Evolutionary conservation across 805 yeast genomes (phyloP).

Genomic region (Torulaspora quercuum): DNA sequence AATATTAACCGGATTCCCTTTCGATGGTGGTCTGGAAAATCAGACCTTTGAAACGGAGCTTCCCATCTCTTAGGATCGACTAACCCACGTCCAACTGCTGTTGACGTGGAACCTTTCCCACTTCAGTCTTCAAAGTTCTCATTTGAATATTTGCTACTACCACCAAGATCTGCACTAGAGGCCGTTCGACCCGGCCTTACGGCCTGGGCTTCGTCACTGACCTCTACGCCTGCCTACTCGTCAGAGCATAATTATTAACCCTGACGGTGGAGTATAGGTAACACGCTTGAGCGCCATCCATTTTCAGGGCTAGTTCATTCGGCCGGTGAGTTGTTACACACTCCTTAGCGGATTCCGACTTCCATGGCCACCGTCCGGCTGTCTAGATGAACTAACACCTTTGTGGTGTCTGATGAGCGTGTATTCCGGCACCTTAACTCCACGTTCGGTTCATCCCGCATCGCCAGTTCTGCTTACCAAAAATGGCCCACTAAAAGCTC

Average conservation of each 20-base stretch:
- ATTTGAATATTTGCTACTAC: conserved; percentile 42
- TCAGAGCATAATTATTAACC: conserved; percentile 37
- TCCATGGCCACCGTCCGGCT: conserved; percentile 53
- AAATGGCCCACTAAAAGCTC: conserved; percentile 46
- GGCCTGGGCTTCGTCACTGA: conserved; percentile 41
- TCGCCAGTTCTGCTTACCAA: conserved; percentile 48
- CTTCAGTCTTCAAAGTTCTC: conserved; percentile 44
- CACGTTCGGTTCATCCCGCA: conserved; percentile 44
- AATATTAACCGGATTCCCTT: conserved; percentile 45
- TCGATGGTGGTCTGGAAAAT: conserved; percentile 39
- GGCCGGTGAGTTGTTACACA: conserved; percentile 52
- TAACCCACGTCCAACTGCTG: conserved; percentile 43
- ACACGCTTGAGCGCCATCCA: conserved; percentile 42
- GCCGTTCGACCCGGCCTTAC: conserved; percentile 42
- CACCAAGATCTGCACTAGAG: conserved; percentile 44
- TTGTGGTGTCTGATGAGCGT: conserved; percentile 46
- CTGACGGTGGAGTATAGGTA: conserved; percentile 42
- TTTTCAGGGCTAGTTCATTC: conserved; percentile 45
- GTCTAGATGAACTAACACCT: conserved; percentile 44
- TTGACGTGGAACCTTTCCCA: conserved; percentile 43
- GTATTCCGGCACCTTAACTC: conserved; percentile 42
- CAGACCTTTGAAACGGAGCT: conserved; percentile 39
- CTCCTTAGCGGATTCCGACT: conserved; percentile 55
- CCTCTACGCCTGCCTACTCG: conserved; percentile 45
- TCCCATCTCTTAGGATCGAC: conserved; percentile 43